A percentile compares a stretch with the other conserved stretches of the same genome.
Conservation (phyloP, 257 asterid genomes). For the Nicotiana paniculata region DNA sequence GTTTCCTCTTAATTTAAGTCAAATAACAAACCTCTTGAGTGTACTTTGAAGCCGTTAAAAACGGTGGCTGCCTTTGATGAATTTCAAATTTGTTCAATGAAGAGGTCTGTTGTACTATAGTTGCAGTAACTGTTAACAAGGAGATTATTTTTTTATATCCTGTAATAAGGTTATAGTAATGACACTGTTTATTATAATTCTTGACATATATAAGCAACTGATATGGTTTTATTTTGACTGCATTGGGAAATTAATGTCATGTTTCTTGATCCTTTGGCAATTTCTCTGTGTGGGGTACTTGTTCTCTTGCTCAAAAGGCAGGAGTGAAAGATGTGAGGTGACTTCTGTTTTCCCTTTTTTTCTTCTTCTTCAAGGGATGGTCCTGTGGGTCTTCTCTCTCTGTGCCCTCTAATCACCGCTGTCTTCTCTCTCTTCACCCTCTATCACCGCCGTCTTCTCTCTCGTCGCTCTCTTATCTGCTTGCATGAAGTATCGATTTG, state of each 20-base stretch:
- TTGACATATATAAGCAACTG: not conserved
- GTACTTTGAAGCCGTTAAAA: constrained; percentile 14
- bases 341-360: not conserved
- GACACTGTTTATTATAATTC: not conserved
- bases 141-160: not conserved
- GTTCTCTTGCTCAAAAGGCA: not conserved
- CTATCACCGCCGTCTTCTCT: too few species aligned
- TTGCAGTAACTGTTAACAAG: not conserved
- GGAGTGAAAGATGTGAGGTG: not conserved
- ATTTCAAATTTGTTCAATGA: not conserved
- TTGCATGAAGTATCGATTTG: too few species aligned
- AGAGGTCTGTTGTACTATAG: constrained; percentile 32
- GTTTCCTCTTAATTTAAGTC: not conserved
- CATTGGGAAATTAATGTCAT: too few species aligned
- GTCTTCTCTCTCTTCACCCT: too few species aligned
- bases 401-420: too few species aligned
- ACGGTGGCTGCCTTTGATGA: constrained; percentile 20
- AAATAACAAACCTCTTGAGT: constrained; percentile 11
- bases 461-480: too few species aligned
- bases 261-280: not conserved
- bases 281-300: not conserved
- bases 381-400: too few species aligned
- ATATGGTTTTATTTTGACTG: not conserved
- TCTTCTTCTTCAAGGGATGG: not conserved
- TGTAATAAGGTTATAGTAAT: constrained; percentile 10